These are phyloP conservation scores for Amesomyces nigricolor DNA, from an alignment of 2,329 filamentous ascomycete species.

Conservation along the genomic window DNA sequence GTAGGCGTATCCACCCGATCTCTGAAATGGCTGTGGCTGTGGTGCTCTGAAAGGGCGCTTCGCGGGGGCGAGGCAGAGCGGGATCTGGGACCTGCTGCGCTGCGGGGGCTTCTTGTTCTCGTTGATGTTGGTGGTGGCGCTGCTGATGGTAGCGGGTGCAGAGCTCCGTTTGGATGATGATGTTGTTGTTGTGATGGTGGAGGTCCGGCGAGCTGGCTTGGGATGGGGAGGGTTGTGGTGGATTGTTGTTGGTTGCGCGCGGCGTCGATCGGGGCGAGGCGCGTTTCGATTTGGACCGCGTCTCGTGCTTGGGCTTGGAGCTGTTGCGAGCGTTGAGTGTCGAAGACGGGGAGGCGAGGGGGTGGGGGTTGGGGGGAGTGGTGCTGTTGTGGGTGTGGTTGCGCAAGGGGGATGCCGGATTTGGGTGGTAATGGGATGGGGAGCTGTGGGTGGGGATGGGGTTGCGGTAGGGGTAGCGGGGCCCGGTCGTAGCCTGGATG, in stretches of 20 bases:
- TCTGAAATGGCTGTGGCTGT: not conserved
- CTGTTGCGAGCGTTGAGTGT: conserved; percentile 42
- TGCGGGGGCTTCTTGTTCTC: conserved; percentile 35
- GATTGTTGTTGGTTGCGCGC: conserved; percentile 19
- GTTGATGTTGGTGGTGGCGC: not conserved
- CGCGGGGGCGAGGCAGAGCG: conserved; percentile 46
- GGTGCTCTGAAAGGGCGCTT: conserved; percentile 26
- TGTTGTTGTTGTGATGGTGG: not conserved
- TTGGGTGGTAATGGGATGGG: conserved; percentile 30
- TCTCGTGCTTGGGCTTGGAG: conserved; percentile 40
- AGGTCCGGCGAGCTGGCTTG: not conserved
- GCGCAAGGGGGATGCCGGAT: conserved; percentile 28
- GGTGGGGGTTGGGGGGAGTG: conserved; percentile 21
- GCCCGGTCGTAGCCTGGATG: conserved; percentile 34
- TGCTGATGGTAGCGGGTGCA: not conserved
- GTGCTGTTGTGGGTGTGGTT: conserved; percentile 22
- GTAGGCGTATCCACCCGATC: conserved; percentile 20
- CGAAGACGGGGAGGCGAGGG: conserved; percentile 26
- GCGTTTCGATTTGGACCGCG: conserved; percentile 33
- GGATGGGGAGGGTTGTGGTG: conserved; percentile 23
- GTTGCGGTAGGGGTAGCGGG: conserved; percentile 33
- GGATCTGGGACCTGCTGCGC: conserved; percentile 30
- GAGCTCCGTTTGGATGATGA: conserved; percentile 13
- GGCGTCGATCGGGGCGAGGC: conserved; percentile 39
- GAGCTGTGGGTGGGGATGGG: conserved; percentile 12